Conservation (phyloP, 441 rosid genomes). For the Macaranga tanarius region DNA sequence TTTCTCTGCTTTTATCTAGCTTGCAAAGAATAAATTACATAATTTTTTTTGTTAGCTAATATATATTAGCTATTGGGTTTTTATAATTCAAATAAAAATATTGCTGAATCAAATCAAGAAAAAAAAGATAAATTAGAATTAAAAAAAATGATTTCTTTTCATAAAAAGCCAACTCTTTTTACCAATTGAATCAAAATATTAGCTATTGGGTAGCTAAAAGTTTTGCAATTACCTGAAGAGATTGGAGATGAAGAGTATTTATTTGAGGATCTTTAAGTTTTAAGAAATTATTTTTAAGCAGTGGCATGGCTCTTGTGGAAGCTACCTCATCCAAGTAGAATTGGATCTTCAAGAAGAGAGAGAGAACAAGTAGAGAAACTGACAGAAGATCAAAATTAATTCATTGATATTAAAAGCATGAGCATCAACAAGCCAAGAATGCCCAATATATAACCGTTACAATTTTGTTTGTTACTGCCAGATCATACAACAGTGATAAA, state of each 20-base stretch:
- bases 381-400: no score
- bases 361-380: no score
- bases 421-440: no score
- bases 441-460: no score
- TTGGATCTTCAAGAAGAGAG: no score
- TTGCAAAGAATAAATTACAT: no score
- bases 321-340: constrained; percentile 25
- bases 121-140: not conserved
- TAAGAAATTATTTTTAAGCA: constrained; percentile 61
- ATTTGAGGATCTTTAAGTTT: constrained; percentile 60
- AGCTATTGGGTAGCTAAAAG: not conserved
- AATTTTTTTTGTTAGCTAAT: no score
- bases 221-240: constrained; percentile 51
- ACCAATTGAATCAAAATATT: not conserved
- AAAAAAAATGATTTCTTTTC: not conserved
- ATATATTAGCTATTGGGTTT: constrained; percentile 26
- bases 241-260: constrained; percentile 44
- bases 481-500: no score
- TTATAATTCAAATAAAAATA: constrained; percentile 51
- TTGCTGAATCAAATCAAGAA: constrained; percentile 41
- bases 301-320: constrained; percentile 69
- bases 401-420: no score
- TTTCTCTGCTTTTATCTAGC: no score
- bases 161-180: not conserved
- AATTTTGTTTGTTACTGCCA: no score